phyloP scores from a whole-genome alignment of 371 early-diverging fungal species.

The Apophysomyces elegans region DNA sequence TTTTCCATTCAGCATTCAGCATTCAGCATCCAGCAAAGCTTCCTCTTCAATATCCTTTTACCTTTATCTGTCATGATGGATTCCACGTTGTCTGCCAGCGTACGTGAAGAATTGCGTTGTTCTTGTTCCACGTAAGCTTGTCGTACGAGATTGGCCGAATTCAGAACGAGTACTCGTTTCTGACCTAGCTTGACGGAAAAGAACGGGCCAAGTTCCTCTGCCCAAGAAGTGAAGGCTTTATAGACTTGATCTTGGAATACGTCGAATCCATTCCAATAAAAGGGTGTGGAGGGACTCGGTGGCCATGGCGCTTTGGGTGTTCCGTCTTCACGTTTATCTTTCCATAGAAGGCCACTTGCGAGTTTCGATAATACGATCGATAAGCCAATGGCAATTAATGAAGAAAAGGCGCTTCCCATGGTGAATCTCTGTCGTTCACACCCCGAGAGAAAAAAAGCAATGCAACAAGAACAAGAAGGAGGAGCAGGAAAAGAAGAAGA shows the following conservation, averaged over 20 bases:
- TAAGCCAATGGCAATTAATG: not conserved
- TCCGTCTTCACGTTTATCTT: conserved; percentile 40
- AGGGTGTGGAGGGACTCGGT: conserved; percentile 35
- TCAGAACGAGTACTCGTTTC: conserved; percentile 42
- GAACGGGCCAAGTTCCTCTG: conserved; percentile 24
- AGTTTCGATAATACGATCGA: not conserved
- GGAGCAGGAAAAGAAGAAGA: not conserved
- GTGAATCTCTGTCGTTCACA: no score
- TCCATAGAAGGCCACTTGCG: conserved; percentile 26
- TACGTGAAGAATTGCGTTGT: conserved; percentile 38
- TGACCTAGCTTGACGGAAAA: conserved; percentile 40
- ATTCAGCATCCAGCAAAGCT: not conserved
- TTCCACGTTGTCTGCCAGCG: conserved; percentile 32
- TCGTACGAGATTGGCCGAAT: conserved; percentile 31
- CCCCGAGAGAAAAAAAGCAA: not conserved
- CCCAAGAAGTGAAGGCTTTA: conserved; percentile 39
- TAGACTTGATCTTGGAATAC: conserved; percentile 22
- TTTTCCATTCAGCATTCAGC: no score
- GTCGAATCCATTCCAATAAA: conserved; percentile 30
- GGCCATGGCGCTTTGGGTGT: conserved; percentile 42
- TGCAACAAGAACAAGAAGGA: not conserved
- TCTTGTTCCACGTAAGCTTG: conserved; percentile 38
- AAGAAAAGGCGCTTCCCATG: not conserved
- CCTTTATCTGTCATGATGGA: conserved; percentile 36
- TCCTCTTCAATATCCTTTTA: not conserved